Evolutionary conservation across 2,329 filamentous ascomycete genomes (phyloP), one percentile per base, ranked within the genome.

Genomic region (Stagonosporopsis vannaccii): DNA sequence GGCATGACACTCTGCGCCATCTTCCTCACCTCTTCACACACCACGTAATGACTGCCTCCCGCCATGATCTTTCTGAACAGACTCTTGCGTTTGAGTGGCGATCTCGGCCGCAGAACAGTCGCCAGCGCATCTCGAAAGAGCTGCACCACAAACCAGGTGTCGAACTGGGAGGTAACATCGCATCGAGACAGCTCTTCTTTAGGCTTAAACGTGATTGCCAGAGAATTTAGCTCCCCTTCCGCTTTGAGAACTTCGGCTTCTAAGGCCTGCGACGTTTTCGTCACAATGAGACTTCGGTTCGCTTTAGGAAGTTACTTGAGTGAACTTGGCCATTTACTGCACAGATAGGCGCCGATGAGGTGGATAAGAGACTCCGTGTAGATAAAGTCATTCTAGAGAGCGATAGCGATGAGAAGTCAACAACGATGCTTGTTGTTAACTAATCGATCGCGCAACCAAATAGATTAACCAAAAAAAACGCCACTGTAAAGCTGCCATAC

Each of bases 291-390:
- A 3, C 45, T 25, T 1, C 28, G 51, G 4, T 69, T 53, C 0
- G 49, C 46, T 7, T 44, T 36, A 2, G 64, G 54, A 0, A 70
- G 51, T 2, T 28, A 25, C 19, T 28, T 58, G 7, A 15, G 44
- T 6, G 40, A 52, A 1, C 61, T 68, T 9, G 51, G 47, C 49
- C 49, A 40, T 15, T 25, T 42, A 8, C 33, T 33, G 26, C 20
- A 20, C 57, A 74, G 72, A 20, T 68, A 63, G 0, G 51, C 75
- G 47, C 75, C 73, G 1, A 68, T 64, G 7, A 78, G 51, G 56
- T 79, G 75, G 17, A 76, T 68, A 2, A 76, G 62, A 13, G 72
- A 66, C 45, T 78, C 77, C 6, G 69, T 70, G 58, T 73, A 78
- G 12, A 78, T 69, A 1, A 53, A 44, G 1, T 49, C 44, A 45